Conservation (phyloP, 805 yeast genomes). For the Barnettozyma siamensis region DNA sequence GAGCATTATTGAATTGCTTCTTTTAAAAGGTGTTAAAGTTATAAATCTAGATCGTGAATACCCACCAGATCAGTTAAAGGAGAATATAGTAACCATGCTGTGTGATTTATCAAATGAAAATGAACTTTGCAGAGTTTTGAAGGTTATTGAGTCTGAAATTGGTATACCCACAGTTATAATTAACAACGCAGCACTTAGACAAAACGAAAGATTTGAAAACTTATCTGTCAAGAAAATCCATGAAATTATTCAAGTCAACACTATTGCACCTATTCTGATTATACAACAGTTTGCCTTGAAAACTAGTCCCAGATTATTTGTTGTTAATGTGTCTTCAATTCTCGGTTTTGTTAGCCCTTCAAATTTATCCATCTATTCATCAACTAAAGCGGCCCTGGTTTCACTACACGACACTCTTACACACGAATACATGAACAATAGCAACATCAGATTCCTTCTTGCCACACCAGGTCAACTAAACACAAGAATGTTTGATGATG, state of each 20-base stretch:
- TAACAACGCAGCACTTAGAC: conserved; percentile 79
- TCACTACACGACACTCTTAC: conserved; percentile 81
- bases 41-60: conserved; percentile 25
- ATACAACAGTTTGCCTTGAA: conserved; percentile 59
- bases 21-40: conserved; percentile 15
- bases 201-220: conserved; percentile 44
- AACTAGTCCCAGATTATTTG: conserved; percentile 51
- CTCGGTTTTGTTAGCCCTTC: conserved; percentile 81
- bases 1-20: conserved; percentile 21
- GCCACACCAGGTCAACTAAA: conserved; percentile 82
- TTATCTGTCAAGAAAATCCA: conserved; percentile 49
- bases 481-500: conserved; percentile 70
- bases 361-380: conserved; percentile 70
- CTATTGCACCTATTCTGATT: conserved; percentile 59
- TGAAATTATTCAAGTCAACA: conserved; percentile 54
- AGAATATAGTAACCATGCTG: conserved; percentile 37
- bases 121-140: conserved; percentile 36
- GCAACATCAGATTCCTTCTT: conserved; percentile 63
- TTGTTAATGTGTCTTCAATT: conserved; percentile 74
- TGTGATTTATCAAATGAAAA: conserved; percentile 63
- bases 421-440: conserved; percentile 53
- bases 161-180: conserved; percentile 61
- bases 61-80: conserved; percentile 2
- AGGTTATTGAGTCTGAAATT: conserved; percentile 34
- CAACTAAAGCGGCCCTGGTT: conserved; percentile 78